Evolutionary conservation across 805 yeast species (phyloP), one percentile per base, ranked within the genome.

Genomic region (Candida cerambycidarum): DNA sequence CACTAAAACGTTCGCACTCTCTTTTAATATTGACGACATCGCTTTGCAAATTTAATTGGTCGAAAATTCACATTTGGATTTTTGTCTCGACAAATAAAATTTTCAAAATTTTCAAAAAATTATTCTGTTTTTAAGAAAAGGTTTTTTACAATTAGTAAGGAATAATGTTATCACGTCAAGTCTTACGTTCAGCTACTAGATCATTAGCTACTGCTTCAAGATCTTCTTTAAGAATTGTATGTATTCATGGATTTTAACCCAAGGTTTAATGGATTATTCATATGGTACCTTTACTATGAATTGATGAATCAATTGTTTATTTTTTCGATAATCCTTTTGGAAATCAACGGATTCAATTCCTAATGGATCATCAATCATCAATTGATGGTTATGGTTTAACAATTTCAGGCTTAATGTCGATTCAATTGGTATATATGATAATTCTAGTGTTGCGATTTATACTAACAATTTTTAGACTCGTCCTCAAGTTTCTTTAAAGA

Each of bases 121-220:
- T 34, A 34, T 34, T 34, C 38, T 34, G 27, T 34, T 34, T 34
- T 21, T 24, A 12, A 15, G 39, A 30, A 35, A 41, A 36, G 17
- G 15, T 37, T 31, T 41, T 29, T 35, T 30, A 31, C 23, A 39
- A 31, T 11, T 21, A 40, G 27, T 24, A 33, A 32, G 33, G 24
- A 41, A 41, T 34, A 45, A 85, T 85, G 93, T 84, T 85, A 77
- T 83, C 82, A 67, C 89, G 93, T 80, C 80, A 89, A 71, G 79
- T 82, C 73, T 76, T 84, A 70, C 86, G 90, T 77, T 79, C 87
- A 67, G 89, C 89, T 68, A 79, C 87, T 67, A 85, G 88, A 76
- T 77, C 88, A 64, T 84, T 83, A 63, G 75, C 74, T 63, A 73
- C 62, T 52, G 63, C 51, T 46, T 56, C 64, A 41, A 62, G 64